Conservation (phyloP, 2,329 filamentous ascomycete species). For the Tolypocladium pustulatum region DNA sequence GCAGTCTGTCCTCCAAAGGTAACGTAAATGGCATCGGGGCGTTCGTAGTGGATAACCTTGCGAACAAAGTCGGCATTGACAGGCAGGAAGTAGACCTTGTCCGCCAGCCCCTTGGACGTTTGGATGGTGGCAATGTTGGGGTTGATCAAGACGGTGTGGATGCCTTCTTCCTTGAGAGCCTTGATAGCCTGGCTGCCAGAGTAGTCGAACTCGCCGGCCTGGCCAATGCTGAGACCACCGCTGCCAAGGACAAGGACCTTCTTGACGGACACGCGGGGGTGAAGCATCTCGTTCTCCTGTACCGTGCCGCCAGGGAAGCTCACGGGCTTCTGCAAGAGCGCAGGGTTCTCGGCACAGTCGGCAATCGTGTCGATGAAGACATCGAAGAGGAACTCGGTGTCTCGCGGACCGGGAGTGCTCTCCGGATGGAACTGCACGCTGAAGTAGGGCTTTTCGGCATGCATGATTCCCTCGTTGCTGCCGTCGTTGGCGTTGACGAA, state of each 20-base stretch:
- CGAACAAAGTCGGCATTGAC: constrained; percentile 96
- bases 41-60: constrained; percentile 92
- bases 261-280: constrained; percentile 77
- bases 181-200: constrained; percentile 98
- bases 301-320: constrained; percentile 77
- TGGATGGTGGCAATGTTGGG: constrained; percentile 99
- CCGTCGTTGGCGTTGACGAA: constrained; percentile 98
- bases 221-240: constrained; percentile 92
- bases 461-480: constrained; percentile 95
- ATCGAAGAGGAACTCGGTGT: constrained; percentile 95
- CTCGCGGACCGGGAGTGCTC: constrained; percentile 86
- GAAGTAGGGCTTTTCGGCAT: constrained; percentile 79
- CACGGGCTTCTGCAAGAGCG: constrained; percentile 62
- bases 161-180: constrained; percentile 92
- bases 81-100: constrained; percentile 97
- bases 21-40: constrained; percentile 91
- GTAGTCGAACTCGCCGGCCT: constrained; percentile 98
- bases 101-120: constrained; percentile 92
- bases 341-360: constrained; percentile 56
- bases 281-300: constrained; percentile 64
- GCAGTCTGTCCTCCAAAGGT: constrained; percentile 98
- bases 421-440: constrained; percentile 99
- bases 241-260: constrained; percentile 92
- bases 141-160: constrained; percentile 97
- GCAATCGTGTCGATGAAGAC: constrained; percentile 85